Evolutionary conservation across 2,329 filamentous ascomycete genomes (phyloP).

Genomic region (Epichloe hybrida): DNA sequence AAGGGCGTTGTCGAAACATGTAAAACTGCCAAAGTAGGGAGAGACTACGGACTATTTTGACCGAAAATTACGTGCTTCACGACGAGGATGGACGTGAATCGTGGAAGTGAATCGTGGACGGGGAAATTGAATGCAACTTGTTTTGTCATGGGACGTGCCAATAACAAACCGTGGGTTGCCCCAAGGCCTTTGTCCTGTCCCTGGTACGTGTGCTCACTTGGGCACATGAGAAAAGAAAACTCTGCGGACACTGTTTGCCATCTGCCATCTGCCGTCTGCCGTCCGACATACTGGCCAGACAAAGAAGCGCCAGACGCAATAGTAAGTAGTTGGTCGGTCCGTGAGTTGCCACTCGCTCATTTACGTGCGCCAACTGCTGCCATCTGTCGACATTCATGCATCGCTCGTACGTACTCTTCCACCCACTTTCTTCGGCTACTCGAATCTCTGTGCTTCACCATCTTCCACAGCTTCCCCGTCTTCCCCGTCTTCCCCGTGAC

Average conservation of each 20-base stretch:
- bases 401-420: not conserved
- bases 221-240: not conserved
- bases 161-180: too few species aligned
- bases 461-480: not conserved
- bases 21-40: not conserved
- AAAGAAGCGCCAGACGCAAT: not conserved
- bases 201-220: too few species aligned
- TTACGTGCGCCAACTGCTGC: not conserved
- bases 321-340: not conserved
- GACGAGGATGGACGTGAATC: not conserved
- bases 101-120: not conserved
- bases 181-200: too few species aligned
- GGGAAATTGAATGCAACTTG: not conserved
- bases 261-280: not conserved
- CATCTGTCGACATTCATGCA: not conserved
- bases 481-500: not conserved
- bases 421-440: not conserved
- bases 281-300: not conserved
- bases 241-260: not conserved
- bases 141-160: not conserved
- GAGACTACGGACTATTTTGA: not conserved
- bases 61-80: too few species aligned
- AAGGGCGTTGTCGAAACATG: not conserved
- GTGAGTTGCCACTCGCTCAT: not conserved
- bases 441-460: not conserved